These are phyloP conservation scores for Xanthoconium separans DNA, from an alignment of 1,284 basidiomycete species.

Conservation along the genomic window DNA sequence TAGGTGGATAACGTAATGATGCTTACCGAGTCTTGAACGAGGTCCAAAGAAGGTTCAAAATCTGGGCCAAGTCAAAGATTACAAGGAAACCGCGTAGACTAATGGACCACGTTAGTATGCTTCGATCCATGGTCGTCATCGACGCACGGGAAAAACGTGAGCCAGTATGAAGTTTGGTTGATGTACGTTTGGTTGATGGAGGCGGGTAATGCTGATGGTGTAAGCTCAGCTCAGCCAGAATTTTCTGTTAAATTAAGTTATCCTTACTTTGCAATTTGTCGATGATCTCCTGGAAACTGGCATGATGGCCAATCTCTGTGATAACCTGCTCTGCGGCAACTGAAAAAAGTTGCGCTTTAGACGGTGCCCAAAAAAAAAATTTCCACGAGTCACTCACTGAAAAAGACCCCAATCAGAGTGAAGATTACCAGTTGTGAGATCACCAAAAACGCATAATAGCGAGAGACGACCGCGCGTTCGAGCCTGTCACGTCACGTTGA, in stretches of 20 bases:
- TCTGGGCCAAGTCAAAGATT: conserved; percentile 94
- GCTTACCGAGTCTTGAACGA: conserved; percentile 76
- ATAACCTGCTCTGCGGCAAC: conserved; percentile 63
- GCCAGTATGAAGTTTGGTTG: conserved; percentile 86
- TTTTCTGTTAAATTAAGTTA: background rate
- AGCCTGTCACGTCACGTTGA: conserved; percentile 50
- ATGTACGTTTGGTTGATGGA: conserved; percentile 80
- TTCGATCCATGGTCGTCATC: background rate
- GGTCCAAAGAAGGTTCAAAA: conserved; percentile 86
- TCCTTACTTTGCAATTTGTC: conserved; percentile 59
- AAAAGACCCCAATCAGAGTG: conserved; percentile 85
- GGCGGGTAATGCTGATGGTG: conserved; percentile 58
- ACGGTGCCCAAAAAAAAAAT: background rate
- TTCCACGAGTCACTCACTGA: conserved; percentile 56
- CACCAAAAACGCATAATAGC: conserved; percentile 91
- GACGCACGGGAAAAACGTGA: conserved; percentile 88
- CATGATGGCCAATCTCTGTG: conserved; percentile 61
- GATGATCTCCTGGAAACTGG: conserved; percentile 69
- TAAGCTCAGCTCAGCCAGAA: conserved; percentile 2
- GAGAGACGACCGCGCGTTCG: conserved; percentile 85
- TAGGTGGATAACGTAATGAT: background rate
- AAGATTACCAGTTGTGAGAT: conserved; percentile 90
- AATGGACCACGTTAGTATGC: conserved; percentile 12
- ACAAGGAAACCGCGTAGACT: conserved; percentile 91
- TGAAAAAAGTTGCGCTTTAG: conserved; percentile 2